Evolutionary conservation across 345 rosid species (phyloP).

Genomic region (Ceriops tagal): DNA sequence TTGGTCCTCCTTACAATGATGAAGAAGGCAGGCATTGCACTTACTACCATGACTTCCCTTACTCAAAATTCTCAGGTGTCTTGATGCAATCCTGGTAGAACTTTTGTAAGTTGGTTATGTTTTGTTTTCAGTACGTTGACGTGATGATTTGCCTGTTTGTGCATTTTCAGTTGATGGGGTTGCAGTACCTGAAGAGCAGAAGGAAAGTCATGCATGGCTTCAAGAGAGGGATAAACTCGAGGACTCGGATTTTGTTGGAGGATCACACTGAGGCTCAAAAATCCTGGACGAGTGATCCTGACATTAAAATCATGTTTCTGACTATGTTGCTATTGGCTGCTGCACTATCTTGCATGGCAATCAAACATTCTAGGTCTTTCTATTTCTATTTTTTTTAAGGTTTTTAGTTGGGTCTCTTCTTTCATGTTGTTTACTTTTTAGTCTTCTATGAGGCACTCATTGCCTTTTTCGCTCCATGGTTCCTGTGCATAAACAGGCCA

Average conservation of each 20-base stretch:
- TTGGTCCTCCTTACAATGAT: constrained; percentile 83
- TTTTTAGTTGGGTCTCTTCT: too few relatives aligned
- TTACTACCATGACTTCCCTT: constrained; percentile 62
- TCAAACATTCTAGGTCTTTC: background rate
- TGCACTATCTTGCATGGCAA: constrained; percentile 1
- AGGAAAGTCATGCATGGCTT: constrained; percentile 64
- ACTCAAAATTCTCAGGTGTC: constrained; percentile 50
- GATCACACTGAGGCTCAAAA: constrained; percentile 29
- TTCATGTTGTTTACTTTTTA: too few relatives aligned
- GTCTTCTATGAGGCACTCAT: too few relatives aligned
- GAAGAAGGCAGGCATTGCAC: constrained; percentile 78
- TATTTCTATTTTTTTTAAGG: too few relatives aligned
- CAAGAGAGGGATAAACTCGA: constrained; percentile 54
- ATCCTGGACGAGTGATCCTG: constrained; percentile 11
- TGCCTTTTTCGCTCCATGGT: constrained; percentile 11
- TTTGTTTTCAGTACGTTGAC: too few relatives aligned
- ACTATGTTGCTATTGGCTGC: background rate
- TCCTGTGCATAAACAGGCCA: constrained; percentile 25
- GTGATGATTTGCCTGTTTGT: background rate
- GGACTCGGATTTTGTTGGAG: constrained; percentile 47
- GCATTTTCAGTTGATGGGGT: constrained; percentile 38
- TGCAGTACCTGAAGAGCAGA: constrained; percentile 48
- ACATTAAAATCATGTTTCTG: background rate
- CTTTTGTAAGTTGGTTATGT: too few relatives aligned
- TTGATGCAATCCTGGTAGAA: background rate